Base-by-base conservation (phyloP, 441 rosid genomes). In the Aquilaria agallochum region DNA sequence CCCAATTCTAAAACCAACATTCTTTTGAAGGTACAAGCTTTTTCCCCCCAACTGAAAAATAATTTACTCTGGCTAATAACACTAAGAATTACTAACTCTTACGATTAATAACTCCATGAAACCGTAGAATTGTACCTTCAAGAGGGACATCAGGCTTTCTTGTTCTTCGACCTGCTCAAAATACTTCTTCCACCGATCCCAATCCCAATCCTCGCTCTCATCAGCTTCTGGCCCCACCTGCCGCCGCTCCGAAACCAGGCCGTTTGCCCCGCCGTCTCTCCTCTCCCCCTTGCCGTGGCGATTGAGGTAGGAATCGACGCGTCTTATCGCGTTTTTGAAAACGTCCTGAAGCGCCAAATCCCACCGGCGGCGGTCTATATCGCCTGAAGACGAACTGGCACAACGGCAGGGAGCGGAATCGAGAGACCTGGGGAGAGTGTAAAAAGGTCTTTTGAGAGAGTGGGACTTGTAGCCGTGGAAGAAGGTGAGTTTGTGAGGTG, bases 141-240 rank as follows among this genome's bases (percentile, higher is more conserved):
- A 62, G 64, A 84, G 64, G 55, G 96, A 82, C 36, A 84, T 64
- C 50, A 89, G 83, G 56, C 92, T 89, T 76, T 91, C 96, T 72
- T 86, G 99, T 10, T 89, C 91, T 68, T 95, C 96, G 20, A 91
- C 79, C 51, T 74, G 82, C 2, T 84, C 84, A 67, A 95, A 95
- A 81, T 95, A 96, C 79, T 60, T 82, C 81, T 76, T 86, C 99
- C 97, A 91, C 13, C 92, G 79, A 36, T 86, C 87, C 99, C 99
- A 95, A 67, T 88, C 92, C 99, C 97, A 95, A 50, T 80, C 88
- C 12, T 65, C 73, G 0, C 76, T 84, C 27, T 56, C 78, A 6
- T 50, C 68, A 11, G 57, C 64, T 0, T 61, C 15, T 10, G 32
- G 27, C 42, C 52, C 53, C 31, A 63, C 67, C 4, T 40, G 68